These are phyloP conservation scores for Dactylellina parvicollis DNA, from an alignment of 2,329 filamentous ascomycete genomes.

Conservation along the genomic window DNA sequence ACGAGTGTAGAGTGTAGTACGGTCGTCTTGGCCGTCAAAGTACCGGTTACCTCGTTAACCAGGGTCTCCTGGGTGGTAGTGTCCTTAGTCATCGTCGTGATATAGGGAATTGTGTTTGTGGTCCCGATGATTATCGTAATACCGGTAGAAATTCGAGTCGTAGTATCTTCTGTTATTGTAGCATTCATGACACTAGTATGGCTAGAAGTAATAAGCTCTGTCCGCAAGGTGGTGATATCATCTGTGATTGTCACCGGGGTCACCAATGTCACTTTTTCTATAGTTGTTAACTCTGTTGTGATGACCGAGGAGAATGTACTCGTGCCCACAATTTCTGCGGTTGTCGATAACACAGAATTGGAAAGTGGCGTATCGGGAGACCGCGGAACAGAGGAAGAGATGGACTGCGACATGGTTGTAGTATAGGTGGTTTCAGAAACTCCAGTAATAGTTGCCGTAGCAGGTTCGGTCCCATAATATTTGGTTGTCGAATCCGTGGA, in stretches of 20 bases:
- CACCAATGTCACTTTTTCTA: background rate
- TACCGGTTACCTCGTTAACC: background rate
- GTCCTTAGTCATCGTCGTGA: conserved; percentile 17
- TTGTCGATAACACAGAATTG: conserved; percentile 9
- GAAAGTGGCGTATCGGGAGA: conserved; percentile 19
- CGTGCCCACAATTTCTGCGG: background rate
- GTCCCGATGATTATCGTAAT: conserved; percentile 5
- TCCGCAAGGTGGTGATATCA: conserved; percentile 13
- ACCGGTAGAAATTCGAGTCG: conserved; percentile 3
- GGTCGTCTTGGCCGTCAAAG: background rate
- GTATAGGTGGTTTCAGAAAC: conserved; percentile 12
- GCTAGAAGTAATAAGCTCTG: background rate
- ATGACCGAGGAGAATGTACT: background rate
- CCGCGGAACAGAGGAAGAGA: conserved; percentile 13
- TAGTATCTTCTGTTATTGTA: background rate
- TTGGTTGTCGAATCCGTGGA: conserved; percentile 13
- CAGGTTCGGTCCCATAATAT: conserved; percentile 20
- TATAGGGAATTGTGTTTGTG: conserved; percentile 1
- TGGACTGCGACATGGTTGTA: conserved; percentile 2
- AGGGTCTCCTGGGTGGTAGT: background rate
- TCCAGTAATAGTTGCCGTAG: background rate
- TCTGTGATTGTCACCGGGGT: background rate
- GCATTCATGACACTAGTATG: conserved; percentile 6
- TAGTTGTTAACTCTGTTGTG: background rate
- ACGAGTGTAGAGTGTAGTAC: background rate